Evolutionary conservation across 441 rosid species (phyloP).

Genomic region (Adansonia madagascariensis): DNA sequence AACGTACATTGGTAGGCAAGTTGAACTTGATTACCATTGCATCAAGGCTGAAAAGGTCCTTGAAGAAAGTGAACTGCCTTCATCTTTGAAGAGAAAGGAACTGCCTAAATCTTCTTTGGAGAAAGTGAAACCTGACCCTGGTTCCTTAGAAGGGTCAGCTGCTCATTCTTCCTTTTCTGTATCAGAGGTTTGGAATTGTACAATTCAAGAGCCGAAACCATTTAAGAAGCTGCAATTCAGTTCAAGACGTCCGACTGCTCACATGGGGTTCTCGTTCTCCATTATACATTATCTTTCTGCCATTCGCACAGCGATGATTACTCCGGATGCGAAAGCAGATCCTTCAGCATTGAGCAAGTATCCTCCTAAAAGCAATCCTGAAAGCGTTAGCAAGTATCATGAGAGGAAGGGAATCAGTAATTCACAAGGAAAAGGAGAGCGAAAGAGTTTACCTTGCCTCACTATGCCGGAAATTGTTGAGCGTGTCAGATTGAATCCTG

Average conservation of each 20-base stretch:
- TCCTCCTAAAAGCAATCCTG: conserved; percentile 14
- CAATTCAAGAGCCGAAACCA: conserved; percentile 31
- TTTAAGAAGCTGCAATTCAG: conserved; percentile 27
- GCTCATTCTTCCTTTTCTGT: background rate
- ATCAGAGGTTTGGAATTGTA: conserved; percentile 14
- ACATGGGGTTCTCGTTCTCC: conserved; percentile 44
- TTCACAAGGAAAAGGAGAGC: conserved; percentile 22
- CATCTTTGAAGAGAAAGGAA: conserved; percentile 34
- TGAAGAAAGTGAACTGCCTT: conserved; percentile 28
- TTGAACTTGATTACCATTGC: conserved; percentile 20
- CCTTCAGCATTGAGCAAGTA: background rate
- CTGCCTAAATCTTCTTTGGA: conserved; percentile 24
- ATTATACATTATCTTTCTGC: conserved; percentile 44
- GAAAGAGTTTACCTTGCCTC: conserved; percentile 34
- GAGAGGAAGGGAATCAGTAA: conserved; percentile 18
- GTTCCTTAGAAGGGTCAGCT: conserved; percentile 29
- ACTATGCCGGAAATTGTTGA: conserved; percentile 41
- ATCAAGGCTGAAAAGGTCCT: conserved; percentile 22
- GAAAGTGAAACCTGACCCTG: conserved; percentile 30
- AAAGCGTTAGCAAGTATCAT: conserved; percentile 21
- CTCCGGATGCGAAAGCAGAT: conserved; percentile 25
- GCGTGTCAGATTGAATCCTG: conserved; percentile 42
- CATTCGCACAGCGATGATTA: conserved; percentile 39
- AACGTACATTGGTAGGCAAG: conserved; percentile 5
- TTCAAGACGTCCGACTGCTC: conserved; percentile 28